Evolutionary conservation across 129 eudicot species (phyloP).

Genomic region (Flaveria ramosissima): DNA sequence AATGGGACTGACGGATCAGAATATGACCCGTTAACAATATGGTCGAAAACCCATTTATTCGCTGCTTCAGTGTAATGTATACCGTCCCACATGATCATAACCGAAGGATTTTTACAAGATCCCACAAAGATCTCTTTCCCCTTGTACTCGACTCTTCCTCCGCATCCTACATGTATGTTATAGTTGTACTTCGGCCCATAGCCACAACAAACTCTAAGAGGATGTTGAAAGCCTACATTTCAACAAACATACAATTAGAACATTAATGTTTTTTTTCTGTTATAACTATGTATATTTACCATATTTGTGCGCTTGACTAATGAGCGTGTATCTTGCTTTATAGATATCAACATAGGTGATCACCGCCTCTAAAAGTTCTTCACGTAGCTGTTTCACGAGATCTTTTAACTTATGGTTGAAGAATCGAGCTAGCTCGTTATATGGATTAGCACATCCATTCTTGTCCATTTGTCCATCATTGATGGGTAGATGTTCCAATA

Average conservation of each 20-base stretch:
- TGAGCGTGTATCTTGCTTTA: conserved; percentile 63
- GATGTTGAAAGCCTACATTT: conserved; percentile 56
- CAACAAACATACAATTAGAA: background rate
- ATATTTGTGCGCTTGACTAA: conserved; percentile 47
- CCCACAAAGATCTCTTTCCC: conserved; percentile 42
- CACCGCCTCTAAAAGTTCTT: conserved; percentile 52
- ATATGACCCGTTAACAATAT: conserved; percentile 49
- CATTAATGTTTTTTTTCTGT: background rate
- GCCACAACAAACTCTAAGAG: conserved; percentile 61
- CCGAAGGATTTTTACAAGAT: conserved; percentile 47
- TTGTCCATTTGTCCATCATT: conserved; percentile 58
- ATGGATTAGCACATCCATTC: conserved; percentile 58
- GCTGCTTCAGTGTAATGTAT: conserved; percentile 66
- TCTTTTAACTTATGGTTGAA: conserved; percentile 59
- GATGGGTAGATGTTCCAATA: conserved; percentile 44
- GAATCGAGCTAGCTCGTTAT: conserved; percentile 57
- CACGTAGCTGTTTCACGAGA: conserved; percentile 50
- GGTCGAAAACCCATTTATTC: conserved; percentile 52
- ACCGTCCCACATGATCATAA: conserved; percentile 38
- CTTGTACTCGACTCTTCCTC: conserved; percentile 42
- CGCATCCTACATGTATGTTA: conserved; percentile 52
- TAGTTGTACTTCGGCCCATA: conserved; percentile 60
- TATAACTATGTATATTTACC: conserved; percentile 39
- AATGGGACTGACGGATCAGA: conserved; percentile 45
- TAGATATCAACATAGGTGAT: conserved; percentile 78